Base-by-base conservation (phyloP, 495 filamentous ascomycete genomes). In the Talaromyces trachyspermus region DNA sequence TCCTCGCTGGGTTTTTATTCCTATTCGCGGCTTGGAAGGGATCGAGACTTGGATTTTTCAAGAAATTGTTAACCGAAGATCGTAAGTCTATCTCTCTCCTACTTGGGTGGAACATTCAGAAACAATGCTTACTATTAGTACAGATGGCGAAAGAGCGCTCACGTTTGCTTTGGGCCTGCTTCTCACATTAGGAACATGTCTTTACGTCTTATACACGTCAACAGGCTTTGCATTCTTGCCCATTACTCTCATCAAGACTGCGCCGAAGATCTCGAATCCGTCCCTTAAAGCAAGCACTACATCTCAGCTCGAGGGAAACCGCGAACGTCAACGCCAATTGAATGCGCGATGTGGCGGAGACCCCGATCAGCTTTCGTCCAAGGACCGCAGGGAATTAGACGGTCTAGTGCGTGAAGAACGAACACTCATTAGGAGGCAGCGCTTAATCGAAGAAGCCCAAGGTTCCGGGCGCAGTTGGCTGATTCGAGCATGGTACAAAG, bases 1-100 rank as follows among this genome's bases (percentile, higher is more conserved):
- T 97, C 72, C 62, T 95, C 18, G 77, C 95, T 45, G 92, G 92
- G 4, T 94, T 96, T 69, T 95, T 60, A 82, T 90, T 2, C 92
- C 94, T 0, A 76, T 87, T 79, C 86, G 8, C 77, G 77, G 20
- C 58, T 79, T 32, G 73, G 69, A 23, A 15, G n/a, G 18, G 79
- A 82, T 49, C 62, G 79, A 49, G 84, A 94, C 39, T 70, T 95
- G 46, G 92, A 95, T 59, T 96, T 86, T 95, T 96, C 78, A 91
- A 85, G 66, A 76, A 77, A 22, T 68, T 97, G 20, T 70, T 97
- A 30, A 66, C 79, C 0, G 84, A 92, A 58, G 95, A 95, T 58
- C 86, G 83, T 85, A 64, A 64, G 80, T 63, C 23, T 40, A 37
- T 45, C 26, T 8, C 43, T 37, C n/a, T 7, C 2, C 5, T 43